A percentile compares a stretch with the other conserved stretches of the same genome.
Evolutionary conservation across 495 filamentous ascomycete genomes (phyloP).

Genomic region (Penicillium simplicissimum): DNA sequence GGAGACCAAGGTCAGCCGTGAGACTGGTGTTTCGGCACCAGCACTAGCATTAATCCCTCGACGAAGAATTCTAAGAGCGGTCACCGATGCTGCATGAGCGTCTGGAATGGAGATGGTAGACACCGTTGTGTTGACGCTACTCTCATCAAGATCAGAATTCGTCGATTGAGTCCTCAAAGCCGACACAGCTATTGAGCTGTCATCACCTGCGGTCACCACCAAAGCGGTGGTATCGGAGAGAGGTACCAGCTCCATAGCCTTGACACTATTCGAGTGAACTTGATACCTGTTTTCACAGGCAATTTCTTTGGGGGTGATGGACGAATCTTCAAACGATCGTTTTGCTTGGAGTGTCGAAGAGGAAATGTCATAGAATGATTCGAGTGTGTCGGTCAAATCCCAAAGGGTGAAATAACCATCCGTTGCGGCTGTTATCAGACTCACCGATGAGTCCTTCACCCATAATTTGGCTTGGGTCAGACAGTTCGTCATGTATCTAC

Average conservation of each 20-base stretch:
- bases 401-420: slow-evolving; percentile 62
- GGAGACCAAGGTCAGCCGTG: slow-evolving; percentile 50
- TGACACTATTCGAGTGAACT: slow-evolving; percentile 77
- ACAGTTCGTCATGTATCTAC: slow-evolving; percentile 75
- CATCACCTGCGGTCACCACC: slow-evolving; percentile 78
- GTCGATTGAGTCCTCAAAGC: slow-evolving; percentile 34
- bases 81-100: slow-evolving; percentile 82
- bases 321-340: slow-evolving; percentile 14
- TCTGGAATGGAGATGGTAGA: slow-evolving; percentile 59
- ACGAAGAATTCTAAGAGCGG: slow-evolving; percentile 56
- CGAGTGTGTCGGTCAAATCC: slow-evolving; percentile 41
- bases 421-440: slow-evolving; percentile 60
- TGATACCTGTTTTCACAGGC: slow-evolving; percentile 40
- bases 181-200: slow-evolving; percentile 70
- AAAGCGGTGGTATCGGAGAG: slow-evolving; percentile 42
- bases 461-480: slow-evolving; percentile 68
- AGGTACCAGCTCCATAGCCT: slow-evolving; percentile 47
- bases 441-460: slow-evolving; percentile 26
- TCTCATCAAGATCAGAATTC: background rate
- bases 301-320: slow-evolving; percentile 27
- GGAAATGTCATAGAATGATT: slow-evolving; percentile 33
- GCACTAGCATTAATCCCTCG: background rate
- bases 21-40: slow-evolving; percentile 7
- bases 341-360: slow-evolving; percentile 25
- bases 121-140: slow-evolving; percentile 16